phyloP scores from a whole-genome alignment of 257 asterid species.

The Nicotiana sylvestris region DNA sequence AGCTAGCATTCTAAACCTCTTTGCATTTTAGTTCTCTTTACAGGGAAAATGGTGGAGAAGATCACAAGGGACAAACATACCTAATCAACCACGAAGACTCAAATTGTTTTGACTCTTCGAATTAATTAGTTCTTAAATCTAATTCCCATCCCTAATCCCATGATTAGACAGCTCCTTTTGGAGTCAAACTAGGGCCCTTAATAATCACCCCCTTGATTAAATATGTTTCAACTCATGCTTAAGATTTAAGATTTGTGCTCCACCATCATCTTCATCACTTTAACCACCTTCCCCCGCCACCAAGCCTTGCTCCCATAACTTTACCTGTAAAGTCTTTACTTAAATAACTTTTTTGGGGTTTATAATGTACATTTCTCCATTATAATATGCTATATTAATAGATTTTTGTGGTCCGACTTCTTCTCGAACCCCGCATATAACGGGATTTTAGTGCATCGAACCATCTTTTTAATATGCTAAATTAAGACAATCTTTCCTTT shows the following conservation, averaged over 20 bases:
- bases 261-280: neutral
- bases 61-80: neutral
- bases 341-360: too few relatives aligned
- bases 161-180: slow-evolving; percentile 1
- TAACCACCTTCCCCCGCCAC: slow-evolving; percentile 6
- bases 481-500: too few relatives aligned
- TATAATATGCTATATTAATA: too few relatives aligned
- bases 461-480: too few relatives aligned
- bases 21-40: neutral
- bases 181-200: neutral
- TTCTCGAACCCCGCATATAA: too few relatives aligned
- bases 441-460: too few relatives aligned
- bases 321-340: neutral
- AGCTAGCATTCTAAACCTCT: neutral
- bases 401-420: too few relatives aligned
- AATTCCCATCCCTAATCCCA: slow-evolving; percentile 2
- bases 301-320: slow-evolving; percentile 4
- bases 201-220: neutral
- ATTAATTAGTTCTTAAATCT: neutral
- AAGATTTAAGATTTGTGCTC: neutral
- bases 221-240: neutral
- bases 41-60: neutral
- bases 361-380: too few relatives aligned
- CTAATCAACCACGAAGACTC: neutral
- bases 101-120: slow-evolving; percentile 2